Conservation (phyloP, 306 rosid genomes). For the Lathyrus tuberosus region DNA sequence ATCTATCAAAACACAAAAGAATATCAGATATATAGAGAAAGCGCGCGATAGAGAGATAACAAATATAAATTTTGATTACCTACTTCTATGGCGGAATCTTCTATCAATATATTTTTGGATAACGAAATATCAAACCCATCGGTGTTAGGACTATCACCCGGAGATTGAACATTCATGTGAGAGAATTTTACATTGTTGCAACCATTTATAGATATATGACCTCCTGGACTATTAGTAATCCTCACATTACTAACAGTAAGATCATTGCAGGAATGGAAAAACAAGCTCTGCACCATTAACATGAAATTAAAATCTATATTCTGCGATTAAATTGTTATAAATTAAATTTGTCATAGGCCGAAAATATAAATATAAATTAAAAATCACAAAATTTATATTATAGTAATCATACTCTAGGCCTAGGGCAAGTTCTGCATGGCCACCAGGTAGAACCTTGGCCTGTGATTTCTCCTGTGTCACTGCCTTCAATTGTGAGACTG, state of each 20-base stretch:
- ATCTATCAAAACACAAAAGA: no score
- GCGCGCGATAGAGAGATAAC: no score
- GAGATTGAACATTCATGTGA: conserved; percentile 33
- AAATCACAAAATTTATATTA: no score
- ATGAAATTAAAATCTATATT: no score
- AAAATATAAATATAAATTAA: no score
- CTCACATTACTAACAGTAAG: neutral
- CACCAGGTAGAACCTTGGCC: conserved; percentile 39
- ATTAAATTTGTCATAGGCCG: neutral
- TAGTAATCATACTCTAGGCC: conserved; percentile 16
- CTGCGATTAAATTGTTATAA: no score
- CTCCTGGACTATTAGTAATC: conserved; percentile 19
- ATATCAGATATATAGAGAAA: no score
- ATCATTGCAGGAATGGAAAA: conserved; percentile 8
- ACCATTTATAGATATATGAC: conserved; percentile 30
- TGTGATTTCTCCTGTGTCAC: conserved; percentile 1
- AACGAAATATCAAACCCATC: conserved; percentile 44
- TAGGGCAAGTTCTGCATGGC: neutral
- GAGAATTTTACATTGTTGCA: conserved; percentile 25
- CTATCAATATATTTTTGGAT: conserved; percentile 34
- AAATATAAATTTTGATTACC: conserved; percentile 34
- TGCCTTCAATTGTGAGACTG: conserved; percentile 23
- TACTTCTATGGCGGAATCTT: conserved; percentile 22
- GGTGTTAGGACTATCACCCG: conserved; percentile 50
- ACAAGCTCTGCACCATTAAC: neutral